phyloP scores from a whole-genome alignment of 192 early-diverging fungal species.

The Rhizophagus sp. region DNA sequence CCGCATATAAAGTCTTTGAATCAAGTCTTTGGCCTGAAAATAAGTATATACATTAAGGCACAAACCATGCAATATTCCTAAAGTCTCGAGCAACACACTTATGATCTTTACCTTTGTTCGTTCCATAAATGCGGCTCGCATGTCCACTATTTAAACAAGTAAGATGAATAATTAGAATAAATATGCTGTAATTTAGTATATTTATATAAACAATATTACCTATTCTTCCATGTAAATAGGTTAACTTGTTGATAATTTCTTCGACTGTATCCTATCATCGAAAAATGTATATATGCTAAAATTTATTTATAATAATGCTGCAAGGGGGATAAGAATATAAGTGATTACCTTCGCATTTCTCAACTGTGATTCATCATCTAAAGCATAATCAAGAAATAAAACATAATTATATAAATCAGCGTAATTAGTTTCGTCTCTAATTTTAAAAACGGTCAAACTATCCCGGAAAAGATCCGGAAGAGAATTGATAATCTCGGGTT shows the following conservation, averaged over 20 bases:
- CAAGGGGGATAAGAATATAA: not conserved
- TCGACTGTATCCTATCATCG: not conserved
- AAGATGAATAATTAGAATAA: not conserved
- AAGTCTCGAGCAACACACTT: no score
- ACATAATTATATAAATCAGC: constrained; percentile 8
- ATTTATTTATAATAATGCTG: not conserved
- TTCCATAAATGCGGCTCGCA: constrained; percentile 24
- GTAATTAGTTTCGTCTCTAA: constrained; percentile 13
- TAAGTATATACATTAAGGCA: not conserved
- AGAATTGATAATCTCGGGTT: not conserved
- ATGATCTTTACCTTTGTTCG: constrained; percentile 21
- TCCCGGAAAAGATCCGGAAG: not conserved
- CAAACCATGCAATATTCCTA: not conserved
- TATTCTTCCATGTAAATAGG: constrained; percentile 20
- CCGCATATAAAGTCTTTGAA: constrained; percentile 11
- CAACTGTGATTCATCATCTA: constrained; percentile 9
- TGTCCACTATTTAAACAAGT: constrained; percentile 9
- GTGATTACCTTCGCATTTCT: not conserved
- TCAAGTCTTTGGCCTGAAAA: constrained; percentile 20
- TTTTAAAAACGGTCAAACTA: not conserved
- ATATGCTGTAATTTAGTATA: not conserved
- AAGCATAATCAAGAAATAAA: not conserved
- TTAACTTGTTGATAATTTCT: constrained; percentile 17
- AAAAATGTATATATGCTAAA: not conserved
- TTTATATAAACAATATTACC: not conserved